Evolutionary conservation across 257 asterid genomes (phyloP).

Genomic region (Ilex aquifolium): DNA sequence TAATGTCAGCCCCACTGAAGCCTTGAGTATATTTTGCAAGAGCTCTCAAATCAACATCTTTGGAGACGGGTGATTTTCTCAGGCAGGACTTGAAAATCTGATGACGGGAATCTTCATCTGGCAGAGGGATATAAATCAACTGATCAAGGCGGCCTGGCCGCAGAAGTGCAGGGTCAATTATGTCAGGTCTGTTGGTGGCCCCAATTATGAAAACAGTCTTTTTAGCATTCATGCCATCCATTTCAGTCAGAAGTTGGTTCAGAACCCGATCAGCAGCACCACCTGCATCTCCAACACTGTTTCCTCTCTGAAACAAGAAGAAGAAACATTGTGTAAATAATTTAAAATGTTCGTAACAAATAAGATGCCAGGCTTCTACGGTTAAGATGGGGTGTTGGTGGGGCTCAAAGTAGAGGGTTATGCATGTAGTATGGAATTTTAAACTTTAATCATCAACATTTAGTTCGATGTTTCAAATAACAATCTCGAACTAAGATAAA

Average conservation of each 20-base stretch:
- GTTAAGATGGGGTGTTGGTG: not conserved
- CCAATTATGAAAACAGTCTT: constrained; percentile 58
- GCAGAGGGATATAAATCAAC: constrained; percentile 52
- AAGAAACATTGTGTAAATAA: not conserved
- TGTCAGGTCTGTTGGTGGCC: constrained; percentile 59
- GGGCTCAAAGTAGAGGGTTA: not conserved
- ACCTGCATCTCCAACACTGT: constrained; percentile 59
- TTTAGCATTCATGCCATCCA: constrained; percentile 60
- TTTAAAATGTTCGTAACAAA: too few species aligned
- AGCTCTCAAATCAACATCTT: constrained; percentile 43
- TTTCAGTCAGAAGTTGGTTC: constrained; percentile 54
- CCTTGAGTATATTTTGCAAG: constrained; percentile 55
- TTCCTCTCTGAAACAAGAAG: constrained; percentile 36
- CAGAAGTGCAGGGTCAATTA: constrained; percentile 50
- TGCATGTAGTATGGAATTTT: not conserved
- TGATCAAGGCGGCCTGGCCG: constrained; percentile 66
- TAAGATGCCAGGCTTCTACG: not conserved
- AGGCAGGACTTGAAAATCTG: constrained; percentile 54
- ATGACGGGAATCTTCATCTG: constrained; percentile 52
- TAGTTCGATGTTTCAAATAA: not conserved
- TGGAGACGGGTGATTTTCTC: constrained; percentile 46
- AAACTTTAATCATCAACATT: not conserved
- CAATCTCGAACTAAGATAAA: not conserved
- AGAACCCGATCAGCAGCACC: constrained; percentile 63
- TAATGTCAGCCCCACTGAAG: constrained; percentile 55